Evolutionary conservation across 768 basidiomycete genomes (phyloP).

Genomic region (Crucibulum laeve): DNA sequence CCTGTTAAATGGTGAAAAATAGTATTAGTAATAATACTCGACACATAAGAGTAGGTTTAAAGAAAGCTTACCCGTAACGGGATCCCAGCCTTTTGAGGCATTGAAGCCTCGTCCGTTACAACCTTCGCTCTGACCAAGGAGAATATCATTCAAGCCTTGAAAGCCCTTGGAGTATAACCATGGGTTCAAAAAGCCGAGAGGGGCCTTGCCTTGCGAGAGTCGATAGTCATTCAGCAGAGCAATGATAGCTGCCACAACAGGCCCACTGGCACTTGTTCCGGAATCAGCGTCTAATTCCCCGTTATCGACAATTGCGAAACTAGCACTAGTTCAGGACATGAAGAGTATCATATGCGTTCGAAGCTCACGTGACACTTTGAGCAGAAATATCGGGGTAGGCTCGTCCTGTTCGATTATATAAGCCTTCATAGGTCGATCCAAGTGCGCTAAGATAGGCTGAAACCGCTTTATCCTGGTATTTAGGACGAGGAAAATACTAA

Average conservation of each 20-base stretch:
- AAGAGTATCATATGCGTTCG: neutral
- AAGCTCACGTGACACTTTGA: slow-evolving; percentile 3
- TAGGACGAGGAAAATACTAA: slow-evolving; percentile 28
- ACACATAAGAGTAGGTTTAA: neutral
- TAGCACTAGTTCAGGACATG: slow-evolving; percentile 3
- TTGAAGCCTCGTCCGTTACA: slow-evolving; percentile 40
- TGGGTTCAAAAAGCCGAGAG: slow-evolving; percentile 42
- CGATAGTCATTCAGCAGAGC: slow-evolving; percentile 41
- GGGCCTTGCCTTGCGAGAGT: slow-evolving; percentile 18
- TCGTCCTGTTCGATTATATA: slow-evolving; percentile 8
- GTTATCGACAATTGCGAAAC: slow-evolving; percentile 19
- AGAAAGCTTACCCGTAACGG: slow-evolving; percentile 11
- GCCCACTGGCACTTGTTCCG: slow-evolving; percentile 42
- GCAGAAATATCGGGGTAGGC: slow-evolving; percentile 18
- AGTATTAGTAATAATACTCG: neutral
- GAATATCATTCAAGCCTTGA: slow-evolving; percentile 31
- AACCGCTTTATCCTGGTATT: slow-evolving; percentile 29
- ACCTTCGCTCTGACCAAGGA: slow-evolving; percentile 30
- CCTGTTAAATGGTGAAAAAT: neutral
- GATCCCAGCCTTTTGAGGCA: slow-evolving; percentile 26
- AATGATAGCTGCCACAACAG: slow-evolving; percentile 39
- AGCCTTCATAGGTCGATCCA: neutral
- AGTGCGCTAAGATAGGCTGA: neutral
- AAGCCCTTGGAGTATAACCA: slow-evolving; percentile 23
- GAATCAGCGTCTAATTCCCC: slow-evolving; percentile 16